These are phyloP conservation scores for Yamadazyma sp. DNA, from an alignment of 805 yeast genomes.

Conservation along the genomic window DNA sequence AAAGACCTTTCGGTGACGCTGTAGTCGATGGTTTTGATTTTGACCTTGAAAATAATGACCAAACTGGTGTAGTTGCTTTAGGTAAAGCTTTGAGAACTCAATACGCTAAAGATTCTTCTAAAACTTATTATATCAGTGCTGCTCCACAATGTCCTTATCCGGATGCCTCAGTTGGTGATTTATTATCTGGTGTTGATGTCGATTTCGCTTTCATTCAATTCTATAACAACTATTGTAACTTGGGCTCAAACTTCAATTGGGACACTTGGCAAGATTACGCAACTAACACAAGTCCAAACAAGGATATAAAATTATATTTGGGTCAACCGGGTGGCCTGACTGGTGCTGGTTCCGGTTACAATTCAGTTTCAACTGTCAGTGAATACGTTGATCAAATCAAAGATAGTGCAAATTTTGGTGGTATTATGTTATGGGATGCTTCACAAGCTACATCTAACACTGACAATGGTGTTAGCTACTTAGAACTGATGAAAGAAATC, in stretches of 20 bases:
- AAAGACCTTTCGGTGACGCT: slow-evolving; percentile 65
- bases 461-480: slow-evolving; percentile 20
- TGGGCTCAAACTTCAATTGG: slow-evolving; percentile 31
- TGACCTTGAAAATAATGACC: slow-evolving; percentile 62
- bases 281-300: slow-evolving; percentile 25
- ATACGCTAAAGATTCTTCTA: slow-evolving; percentile 25
- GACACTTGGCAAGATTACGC: slow-evolving; percentile 35
- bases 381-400: slow-evolving; percentile 16
- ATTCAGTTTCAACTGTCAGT: slow-evolving; percentile 17
- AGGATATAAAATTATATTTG: slow-evolving; percentile 27
- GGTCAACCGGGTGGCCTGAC: slow-evolving; percentile 33
- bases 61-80: slow-evolving; percentile 63
- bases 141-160: slow-evolving; percentile 42
- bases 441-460: slow-evolving; percentile 43
- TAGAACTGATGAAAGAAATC: slow-evolving; percentile 40
- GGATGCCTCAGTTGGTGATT: slow-evolving; percentile 34
- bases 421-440: slow-evolving; percentile 87
- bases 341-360: slow-evolving; percentile 37
- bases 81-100: slow-evolving; percentile 30
- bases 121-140: slow-evolving; percentile 28
- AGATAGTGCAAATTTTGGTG: slow-evolving; percentile 45
- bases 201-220: slow-evolving; percentile 41
- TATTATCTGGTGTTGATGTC: slow-evolving; percentile 21
- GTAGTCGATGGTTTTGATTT: slow-evolving; percentile 82
- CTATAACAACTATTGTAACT: slow-evolving; percentile 33